These are phyloP conservation scores for Heritiera fomes DNA, from an alignment of 345 rosid genomes.

Conservation along the genomic window DNA sequence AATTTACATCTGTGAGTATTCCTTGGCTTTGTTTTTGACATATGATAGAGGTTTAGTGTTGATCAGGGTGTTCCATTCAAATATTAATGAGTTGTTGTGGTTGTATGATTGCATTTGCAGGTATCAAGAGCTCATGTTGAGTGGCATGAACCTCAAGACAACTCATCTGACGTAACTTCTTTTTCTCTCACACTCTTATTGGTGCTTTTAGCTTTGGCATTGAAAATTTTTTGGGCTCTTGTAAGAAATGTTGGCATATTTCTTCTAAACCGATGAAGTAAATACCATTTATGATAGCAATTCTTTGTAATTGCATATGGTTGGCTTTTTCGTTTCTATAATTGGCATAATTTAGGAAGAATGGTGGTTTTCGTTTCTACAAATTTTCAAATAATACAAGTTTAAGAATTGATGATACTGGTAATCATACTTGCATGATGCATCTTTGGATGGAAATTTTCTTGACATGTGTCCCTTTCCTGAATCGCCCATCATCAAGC, in stretches of 20 bases:
- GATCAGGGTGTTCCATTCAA: not conserved
- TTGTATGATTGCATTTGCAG: slow-evolving; percentile 34
- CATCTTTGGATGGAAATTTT: slow-evolving; percentile 3
- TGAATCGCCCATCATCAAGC: not conserved
- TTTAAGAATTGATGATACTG: not conserved
- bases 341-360: not conserved
- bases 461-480: not conserved
- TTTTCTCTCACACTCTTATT: not conserved
- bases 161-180: slow-evolving; percentile 57
- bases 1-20: slow-evolving; percentile 57
- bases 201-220: not conserved
- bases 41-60: not conserved
- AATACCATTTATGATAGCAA: not conserved
- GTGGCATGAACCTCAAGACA: slow-evolving; percentile 49
- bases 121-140: slow-evolving; percentile 48
- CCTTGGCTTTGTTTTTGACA: slow-evolving; percentile 14
- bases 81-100: slow-evolving; percentile 20
- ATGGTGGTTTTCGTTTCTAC: too few species aligned
- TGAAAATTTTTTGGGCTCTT: slow-evolving; percentile 38
- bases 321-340: not conserved
- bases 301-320: not conserved
- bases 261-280: not conserved
- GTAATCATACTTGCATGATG: not conserved
- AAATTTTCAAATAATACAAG: not conserved
- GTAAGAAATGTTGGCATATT: not conserved